Percentiles rank a stretch among this genome's conserved stretches.
Evolutionary conservation across 2,329 filamentous ascomycete genomes (phyloP).

Genomic region (Epichloe hybrida): DNA sequence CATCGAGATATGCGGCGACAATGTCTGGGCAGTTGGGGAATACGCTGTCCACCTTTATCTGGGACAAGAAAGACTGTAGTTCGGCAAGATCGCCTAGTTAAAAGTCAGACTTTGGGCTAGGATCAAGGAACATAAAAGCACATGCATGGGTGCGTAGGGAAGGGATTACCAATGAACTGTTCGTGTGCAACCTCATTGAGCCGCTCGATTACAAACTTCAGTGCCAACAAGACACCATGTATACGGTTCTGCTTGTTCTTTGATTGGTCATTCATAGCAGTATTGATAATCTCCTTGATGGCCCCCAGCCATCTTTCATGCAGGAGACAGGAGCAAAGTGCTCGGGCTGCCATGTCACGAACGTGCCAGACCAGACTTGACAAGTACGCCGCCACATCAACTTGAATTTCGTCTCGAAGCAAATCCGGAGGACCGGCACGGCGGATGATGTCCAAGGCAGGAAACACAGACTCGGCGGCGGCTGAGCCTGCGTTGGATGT

Average conservation of each 20-base stretch:
- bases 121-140: not conserved
- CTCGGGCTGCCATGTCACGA: constrained; percentile 65
- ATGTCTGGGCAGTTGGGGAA: constrained; percentile 26
- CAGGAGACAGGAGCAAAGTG: constrained; percentile 50
- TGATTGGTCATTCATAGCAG: constrained; percentile 13
- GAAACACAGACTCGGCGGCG: constrained; percentile 55
- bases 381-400: constrained; percentile 47
- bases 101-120: not conserved
- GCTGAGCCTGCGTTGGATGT: constrained; percentile 20
- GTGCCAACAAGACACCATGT: constrained; percentile 44
- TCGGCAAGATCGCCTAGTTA: constrained; percentile 17
- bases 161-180: constrained; percentile 27
- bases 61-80: constrained; percentile 17
- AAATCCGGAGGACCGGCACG: constrained; percentile 52
- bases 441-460: constrained; percentile 68
- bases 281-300: constrained; percentile 24
- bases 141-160: too few species aligned
- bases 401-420: constrained; percentile 39
- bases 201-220: constrained; percentile 43
- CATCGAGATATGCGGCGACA: constrained; percentile 31
- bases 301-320: constrained; percentile 33
- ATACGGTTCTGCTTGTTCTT: constrained; percentile 33
- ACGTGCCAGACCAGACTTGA: constrained; percentile 66
- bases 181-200: constrained; percentile 32
- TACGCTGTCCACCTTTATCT: constrained; percentile 12